Evolutionary conservation across 768 basidiomycete genomes (phyloP).

Genomic region (Panaeolus cyanescens): DNA sequence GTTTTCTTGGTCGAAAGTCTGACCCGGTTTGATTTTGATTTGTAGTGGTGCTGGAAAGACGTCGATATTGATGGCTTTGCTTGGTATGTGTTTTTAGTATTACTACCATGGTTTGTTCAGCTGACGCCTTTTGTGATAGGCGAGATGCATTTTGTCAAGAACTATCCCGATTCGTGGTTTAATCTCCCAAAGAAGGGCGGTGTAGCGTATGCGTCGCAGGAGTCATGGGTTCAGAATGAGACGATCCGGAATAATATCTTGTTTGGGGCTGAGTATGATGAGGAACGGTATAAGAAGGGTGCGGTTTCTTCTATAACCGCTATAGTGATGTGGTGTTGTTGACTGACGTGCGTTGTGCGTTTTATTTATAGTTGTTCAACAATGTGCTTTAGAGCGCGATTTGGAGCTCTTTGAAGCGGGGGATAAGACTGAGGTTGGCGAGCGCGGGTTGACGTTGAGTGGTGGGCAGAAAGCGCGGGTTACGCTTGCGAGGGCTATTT

Average conservation of each 20-base stretch:
- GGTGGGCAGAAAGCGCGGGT: slow-evolving; percentile 50
- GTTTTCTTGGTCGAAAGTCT: background rate
- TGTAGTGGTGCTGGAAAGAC: slow-evolving; percentile 57
- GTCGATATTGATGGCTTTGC: slow-evolving; percentile 63
- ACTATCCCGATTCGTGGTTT: slow-evolving; percentile 56
- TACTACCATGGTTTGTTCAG: too few relatives aligned
- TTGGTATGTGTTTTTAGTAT: slow-evolving; percentile 37
- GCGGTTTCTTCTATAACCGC: background rate
- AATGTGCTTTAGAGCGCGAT: slow-evolving; percentile 75
- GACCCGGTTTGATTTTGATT: background rate
- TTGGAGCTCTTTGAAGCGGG: slow-evolving; percentile 63
- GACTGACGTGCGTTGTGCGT: background rate
- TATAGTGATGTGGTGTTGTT: background rate
- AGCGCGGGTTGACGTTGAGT: slow-evolving; percentile 60
- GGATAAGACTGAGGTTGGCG: slow-evolving; percentile 66
- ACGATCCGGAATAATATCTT: slow-evolving; percentile 4
- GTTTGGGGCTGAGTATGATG: slow-evolving; percentile 19
- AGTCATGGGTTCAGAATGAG: slow-evolving; percentile 6
- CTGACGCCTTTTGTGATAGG: slow-evolving; percentile 29
- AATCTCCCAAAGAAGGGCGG: slow-evolving; percentile 67
- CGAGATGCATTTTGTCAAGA: slow-evolving; percentile 60
- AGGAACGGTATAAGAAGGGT: slow-evolving; percentile 69
- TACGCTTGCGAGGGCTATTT: slow-evolving; percentile 42
- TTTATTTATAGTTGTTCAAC: slow-evolving; percentile 48
- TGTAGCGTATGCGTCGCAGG: slow-evolving; percentile 34